phyloP scores from a whole-genome alignment of 2,329 filamentous ascomycete species.

The Fusarium tupiense region DNA sequence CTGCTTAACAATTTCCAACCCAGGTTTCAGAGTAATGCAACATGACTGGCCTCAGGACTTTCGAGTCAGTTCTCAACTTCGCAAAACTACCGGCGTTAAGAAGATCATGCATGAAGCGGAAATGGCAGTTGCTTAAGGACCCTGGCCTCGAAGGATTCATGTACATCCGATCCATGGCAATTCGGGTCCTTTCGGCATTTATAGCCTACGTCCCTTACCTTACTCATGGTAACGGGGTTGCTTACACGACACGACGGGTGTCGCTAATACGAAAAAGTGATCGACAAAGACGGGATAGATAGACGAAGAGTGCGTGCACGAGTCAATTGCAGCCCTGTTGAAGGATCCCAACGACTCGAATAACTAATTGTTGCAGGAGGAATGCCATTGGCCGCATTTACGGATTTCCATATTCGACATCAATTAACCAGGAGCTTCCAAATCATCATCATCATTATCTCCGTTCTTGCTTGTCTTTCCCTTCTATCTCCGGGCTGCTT shows the following conservation, averaged over 20 bases:
- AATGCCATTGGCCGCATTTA: not conserved
- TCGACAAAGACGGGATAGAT: not conserved
- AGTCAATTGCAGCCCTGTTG: not conserved
- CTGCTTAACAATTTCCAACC: slow-evolving; percentile 39
- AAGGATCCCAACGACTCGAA: not conserved
- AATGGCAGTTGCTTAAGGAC: not conserved
- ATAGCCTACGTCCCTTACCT: not conserved
- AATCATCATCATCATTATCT: not conserved
- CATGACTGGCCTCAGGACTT: not conserved
- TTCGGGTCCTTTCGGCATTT: slow-evolving; percentile 1
- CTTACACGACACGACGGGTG: not conserved
- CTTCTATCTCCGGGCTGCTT: not conserved
- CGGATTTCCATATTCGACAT: not conserved
- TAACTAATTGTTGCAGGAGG: not conserved
- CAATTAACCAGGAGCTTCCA: not conserved
- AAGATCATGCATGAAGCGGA: not conserved
- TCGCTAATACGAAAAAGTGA: not conserved
- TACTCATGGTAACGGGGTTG: not conserved
- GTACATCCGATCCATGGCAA: not conserved
- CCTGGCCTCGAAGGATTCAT: not conserved
- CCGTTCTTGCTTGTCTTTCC: not conserved
- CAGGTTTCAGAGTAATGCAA: not conserved
- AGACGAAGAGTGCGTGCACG: not conserved
- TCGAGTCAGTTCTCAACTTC: not conserved
- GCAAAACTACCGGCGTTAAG: not conserved